A percentile compares a stretch with the other conserved stretches of the same genome.
These are phyloP conservation scores for Hypoxylon perforatum DNA, from an alignment of 495 filamentous ascomycete species.

Conservation along the genomic window DNA sequence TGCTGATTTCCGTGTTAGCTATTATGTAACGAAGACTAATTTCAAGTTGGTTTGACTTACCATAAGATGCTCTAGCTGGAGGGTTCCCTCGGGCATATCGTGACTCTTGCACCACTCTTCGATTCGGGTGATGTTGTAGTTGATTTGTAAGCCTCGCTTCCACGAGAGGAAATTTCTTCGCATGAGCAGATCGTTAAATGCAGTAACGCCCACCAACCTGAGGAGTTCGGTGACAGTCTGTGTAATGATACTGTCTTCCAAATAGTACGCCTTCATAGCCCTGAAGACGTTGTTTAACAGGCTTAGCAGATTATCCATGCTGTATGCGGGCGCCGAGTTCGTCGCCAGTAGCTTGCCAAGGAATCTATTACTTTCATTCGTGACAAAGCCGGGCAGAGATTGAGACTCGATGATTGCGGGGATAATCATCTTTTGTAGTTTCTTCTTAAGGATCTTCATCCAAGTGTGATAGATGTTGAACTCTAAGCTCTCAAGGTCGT, in stretches of 20 bases:
- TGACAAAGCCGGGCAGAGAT: conserved; percentile 97
- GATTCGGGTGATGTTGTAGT: conserved; percentile 99
- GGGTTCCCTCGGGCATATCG: conserved; percentile 98
- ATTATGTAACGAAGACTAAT: not conserved
- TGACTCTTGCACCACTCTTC: conserved; percentile 99
- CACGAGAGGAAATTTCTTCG: conserved; percentile 97
- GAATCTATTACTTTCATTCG: conserved; percentile 97
- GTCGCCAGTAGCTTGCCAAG: conserved; percentile 93
- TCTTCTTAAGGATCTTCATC: conserved; percentile 99
- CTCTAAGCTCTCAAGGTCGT: conserved; percentile 96
- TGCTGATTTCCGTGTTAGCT: conserved; percentile 67
- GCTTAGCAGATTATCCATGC: conserved; percentile 98
- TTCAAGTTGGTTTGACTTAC: conserved; percentile 55
- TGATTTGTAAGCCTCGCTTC: conserved; percentile 99
- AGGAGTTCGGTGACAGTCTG: conserved; percentile 96
- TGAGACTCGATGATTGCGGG: conserved; percentile 99
- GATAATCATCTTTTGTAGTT: conserved; percentile 99
- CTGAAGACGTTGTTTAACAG: conserved; percentile 97
- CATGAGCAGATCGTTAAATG: conserved; percentile 99
- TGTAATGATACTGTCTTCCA: conserved; percentile 94
- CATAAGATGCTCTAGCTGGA: conserved; percentile 99
- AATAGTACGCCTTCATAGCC: conserved; percentile 97
- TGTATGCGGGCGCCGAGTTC: conserved; percentile 89
- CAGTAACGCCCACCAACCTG: conserved; percentile 93
- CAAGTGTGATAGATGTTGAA: conserved; percentile 99